Conservation (phyloP, 371 early-diverging fungal genomes). For the Mucor mucedo region DNA sequence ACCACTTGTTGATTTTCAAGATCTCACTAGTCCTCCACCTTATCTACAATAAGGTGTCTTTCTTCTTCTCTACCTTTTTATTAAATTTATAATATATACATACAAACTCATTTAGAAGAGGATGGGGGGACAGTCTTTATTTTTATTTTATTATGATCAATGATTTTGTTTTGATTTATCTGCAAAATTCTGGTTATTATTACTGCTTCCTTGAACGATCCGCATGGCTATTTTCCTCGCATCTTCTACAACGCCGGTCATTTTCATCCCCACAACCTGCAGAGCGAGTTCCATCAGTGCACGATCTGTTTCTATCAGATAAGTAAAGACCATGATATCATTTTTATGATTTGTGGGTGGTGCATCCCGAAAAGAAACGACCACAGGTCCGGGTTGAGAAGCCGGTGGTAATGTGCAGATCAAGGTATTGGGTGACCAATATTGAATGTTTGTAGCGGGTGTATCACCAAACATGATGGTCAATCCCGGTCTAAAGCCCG, state of each 20-base stretch:
- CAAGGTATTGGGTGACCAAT: conserved; percentile 78
- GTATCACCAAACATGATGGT: conserved; percentile 66
- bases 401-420: conserved; percentile 86
- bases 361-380: conserved; percentile 76
- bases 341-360: conserved; percentile 47
- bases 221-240: conserved; percentile 77
- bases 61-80: not conserved
- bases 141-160: not conserved
- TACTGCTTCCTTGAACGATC: conserved; percentile 63
- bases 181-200: not conserved
- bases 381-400: conserved; percentile 75
- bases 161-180: not conserved
- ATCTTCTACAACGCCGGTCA: conserved; percentile 79
- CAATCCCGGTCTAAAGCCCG: conserved; percentile 72
- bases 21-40: conserved; percentile 11
- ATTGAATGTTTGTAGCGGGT: conserved; percentile 63
- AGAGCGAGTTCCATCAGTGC: conserved; percentile 88
- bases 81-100: not conserved
- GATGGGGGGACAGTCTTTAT: not conserved
- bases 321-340: conserved; percentile 65
- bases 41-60: not conserved
- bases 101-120: not conserved
- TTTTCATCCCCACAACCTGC: conserved; percentile 85
- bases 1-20: conserved; percentile 6
- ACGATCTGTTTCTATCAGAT: conserved; percentile 77